Conservation (phyloP, 2,329 filamentous ascomycete species). For the Ascocoryne sarcoides region DNA sequence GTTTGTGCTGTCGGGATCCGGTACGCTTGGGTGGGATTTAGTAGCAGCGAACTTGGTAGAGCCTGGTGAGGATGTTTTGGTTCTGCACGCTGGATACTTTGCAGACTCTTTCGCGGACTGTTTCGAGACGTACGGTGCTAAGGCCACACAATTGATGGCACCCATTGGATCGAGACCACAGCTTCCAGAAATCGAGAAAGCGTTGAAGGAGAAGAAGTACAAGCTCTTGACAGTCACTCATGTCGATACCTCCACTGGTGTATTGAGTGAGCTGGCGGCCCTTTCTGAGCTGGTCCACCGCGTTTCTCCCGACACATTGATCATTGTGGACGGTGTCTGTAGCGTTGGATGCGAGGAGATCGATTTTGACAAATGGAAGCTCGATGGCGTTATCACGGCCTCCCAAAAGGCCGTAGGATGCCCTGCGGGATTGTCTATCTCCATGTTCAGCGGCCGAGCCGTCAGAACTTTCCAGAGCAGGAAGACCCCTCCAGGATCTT, state of each 20-base stretch:
- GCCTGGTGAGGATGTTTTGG: constrained; percentile 79
- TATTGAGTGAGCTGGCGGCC: constrained; percentile 81
- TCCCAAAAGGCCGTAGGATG: constrained; percentile 96
- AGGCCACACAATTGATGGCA: constrained; percentile 81
- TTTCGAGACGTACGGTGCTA: constrained; percentile 81
- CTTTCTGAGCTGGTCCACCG: constrained; percentile 74
- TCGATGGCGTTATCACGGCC: constrained; percentile 89
- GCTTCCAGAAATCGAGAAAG: constrained; percentile 78
- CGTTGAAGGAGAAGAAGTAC: constrained; percentile 83
- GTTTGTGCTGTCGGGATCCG: constrained; percentile 87
- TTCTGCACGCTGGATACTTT: constrained; percentile 96
- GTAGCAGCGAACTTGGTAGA: constrained; percentile 91
- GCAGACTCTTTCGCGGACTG: constrained; percentile 91
- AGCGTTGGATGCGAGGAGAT: constrained; percentile 95
- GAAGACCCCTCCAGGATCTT: constrained; percentile 74
- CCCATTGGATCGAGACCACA: constrained; percentile 83
- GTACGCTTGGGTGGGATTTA: constrained; percentile 93
- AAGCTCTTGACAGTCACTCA: constrained; percentile 93
- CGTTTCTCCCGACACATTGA: constrained; percentile 82
- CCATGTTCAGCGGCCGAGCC: constrained; percentile 85
- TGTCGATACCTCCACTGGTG: constrained; percentile 94
- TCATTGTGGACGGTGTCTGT: constrained; percentile 94
- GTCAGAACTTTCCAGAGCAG: constrained; percentile 72
- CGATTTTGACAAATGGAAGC: constrained; percentile 86
- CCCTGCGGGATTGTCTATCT: constrained; percentile 86